phyloP scores from a whole-genome alignment of 176 grass and related monocot species.

The Elaeis guineensis region DNA sequence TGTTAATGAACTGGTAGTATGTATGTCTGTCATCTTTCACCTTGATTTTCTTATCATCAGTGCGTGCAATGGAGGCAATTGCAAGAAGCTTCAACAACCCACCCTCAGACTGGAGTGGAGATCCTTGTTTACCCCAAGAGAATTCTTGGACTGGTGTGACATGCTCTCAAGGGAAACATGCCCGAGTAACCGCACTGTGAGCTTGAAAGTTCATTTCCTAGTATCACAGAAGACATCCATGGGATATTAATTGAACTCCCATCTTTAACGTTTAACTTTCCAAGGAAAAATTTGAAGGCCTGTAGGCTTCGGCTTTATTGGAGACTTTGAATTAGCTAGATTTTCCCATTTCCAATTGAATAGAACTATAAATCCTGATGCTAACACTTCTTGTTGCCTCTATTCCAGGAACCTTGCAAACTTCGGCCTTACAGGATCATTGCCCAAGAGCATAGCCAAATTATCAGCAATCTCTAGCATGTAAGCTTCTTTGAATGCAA shows the following conservation, averaged over 20 bases:
- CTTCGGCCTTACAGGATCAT: slow-evolving; percentile 37
- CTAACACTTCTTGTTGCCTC: background rate
- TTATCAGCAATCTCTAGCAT: slow-evolving; percentile 61
- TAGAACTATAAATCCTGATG: too few relatives aligned
- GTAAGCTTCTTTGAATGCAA: slow-evolving; percentile 31
- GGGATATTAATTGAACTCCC: too few relatives aligned
- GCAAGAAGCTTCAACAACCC: slow-evolving; percentile 44
- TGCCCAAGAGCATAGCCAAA: slow-evolving; percentile 60
- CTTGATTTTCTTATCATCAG: slow-evolving; percentile 15
- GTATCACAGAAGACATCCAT: too few relatives aligned
- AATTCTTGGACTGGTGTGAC: slow-evolving; percentile 79
- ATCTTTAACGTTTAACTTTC: too few relatives aligned
- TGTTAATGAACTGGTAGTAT: too few relatives aligned
- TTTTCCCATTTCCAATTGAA: background rate
- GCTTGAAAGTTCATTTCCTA: background rate
- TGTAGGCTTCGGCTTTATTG: too few relatives aligned
- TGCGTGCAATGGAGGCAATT: slow-evolving; percentile 68
- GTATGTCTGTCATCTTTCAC: too few relatives aligned
- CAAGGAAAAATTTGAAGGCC: too few relatives aligned
- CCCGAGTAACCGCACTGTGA: slow-evolving; percentile 58
- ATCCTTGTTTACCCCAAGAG: slow-evolving; percentile 65
- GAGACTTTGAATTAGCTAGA: background rate
- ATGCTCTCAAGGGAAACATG: slow-evolving; percentile 37
- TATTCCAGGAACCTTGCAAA: slow-evolving; percentile 65
- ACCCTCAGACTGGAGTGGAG: slow-evolving; percentile 76